Percentiles rank a stretch among this genome's conserved stretches.
Evolutionary conservation across 805 yeast species (phyloP).

Genomic region (Candida broadrunensis): DNA sequence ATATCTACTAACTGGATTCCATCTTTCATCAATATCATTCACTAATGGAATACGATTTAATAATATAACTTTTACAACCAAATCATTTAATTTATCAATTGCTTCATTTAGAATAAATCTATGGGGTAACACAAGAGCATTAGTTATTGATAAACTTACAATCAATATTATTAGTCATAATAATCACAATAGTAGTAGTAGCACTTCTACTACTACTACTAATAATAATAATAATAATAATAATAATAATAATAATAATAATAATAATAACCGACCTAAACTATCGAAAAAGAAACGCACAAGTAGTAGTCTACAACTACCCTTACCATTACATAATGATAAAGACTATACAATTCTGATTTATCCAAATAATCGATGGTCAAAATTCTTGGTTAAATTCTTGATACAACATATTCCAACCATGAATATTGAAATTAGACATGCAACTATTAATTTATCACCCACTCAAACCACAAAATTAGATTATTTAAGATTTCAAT

Average conservation of each 20-base stretch:
- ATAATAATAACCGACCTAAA: not conserved
- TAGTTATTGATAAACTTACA: slow-evolving; percentile 26
- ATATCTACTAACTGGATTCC: slow-evolving; percentile 29
- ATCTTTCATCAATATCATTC: slow-evolving; percentile 27
- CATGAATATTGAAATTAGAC: slow-evolving; percentile 20
- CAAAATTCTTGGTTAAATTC: slow-evolving; percentile 8
- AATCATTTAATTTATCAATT: slow-evolving; percentile 11
- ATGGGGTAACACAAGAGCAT: slow-evolving; percentile 36
- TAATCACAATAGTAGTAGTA: no score
- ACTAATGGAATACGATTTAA: slow-evolving; percentile 40
- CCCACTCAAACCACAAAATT: slow-evolving; percentile 6
- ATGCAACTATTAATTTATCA: slow-evolving; percentile 5
- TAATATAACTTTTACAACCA: slow-evolving; percentile 17
- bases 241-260: slow-evolving; percentile 5
- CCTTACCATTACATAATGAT: not conserved
- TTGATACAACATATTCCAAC: slow-evolving; percentile 17
- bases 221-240: no score
- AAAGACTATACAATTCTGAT: slow-evolving; percentile 6
- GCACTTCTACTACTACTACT: no score
- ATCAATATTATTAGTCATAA: not conserved
- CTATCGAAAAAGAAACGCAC: not conserved
- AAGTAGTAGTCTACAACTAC: not conserved
- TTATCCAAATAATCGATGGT: slow-evolving; percentile 14
- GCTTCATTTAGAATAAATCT: slow-evolving; percentile 27
- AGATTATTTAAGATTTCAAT: slow-evolving; percentile 19